Conservation (phyloP, 768 basidiomycete species). For the Amanita molliuscula region DNA sequence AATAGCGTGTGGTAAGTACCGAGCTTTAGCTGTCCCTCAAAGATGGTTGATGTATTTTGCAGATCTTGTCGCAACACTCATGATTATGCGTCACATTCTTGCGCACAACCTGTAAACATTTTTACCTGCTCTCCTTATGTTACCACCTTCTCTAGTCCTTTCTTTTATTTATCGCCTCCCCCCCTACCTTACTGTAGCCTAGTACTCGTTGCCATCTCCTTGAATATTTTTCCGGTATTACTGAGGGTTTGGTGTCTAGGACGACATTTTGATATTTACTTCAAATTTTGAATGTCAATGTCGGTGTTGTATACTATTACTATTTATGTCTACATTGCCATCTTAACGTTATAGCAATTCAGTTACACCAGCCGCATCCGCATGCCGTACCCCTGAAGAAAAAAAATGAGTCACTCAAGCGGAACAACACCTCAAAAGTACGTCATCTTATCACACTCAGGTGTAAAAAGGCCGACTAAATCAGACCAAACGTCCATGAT, state of each 20-base stretch:
- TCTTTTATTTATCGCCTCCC: background rate
- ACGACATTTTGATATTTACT: background rate
- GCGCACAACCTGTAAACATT: conserved; percentile 24
- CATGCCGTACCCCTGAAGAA: background rate
- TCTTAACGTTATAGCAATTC: background rate
- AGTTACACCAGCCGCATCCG: background rate
- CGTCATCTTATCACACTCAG: no score
- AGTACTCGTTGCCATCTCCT: background rate
- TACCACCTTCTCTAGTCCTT: background rate
- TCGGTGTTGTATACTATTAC: background rate
- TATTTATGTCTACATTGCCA: background rate
- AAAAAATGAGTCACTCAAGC: no score
- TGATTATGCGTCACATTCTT: conserved; percentile 56
- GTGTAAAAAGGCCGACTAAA: no score
- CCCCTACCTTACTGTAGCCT: conserved; percentile 1
- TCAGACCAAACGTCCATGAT: no score
- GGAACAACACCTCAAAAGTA: no score
- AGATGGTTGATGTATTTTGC: conserved; percentile 7
- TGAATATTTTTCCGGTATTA: background rate
- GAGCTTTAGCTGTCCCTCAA: background rate
- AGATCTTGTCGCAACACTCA: conserved; percentile 53
- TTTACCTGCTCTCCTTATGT: background rate
- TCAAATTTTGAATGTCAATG: background rate
- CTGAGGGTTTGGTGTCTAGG: background rate
- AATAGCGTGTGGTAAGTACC: conserved; percentile 41